Base-by-base conservation (phyloP, 169 alveolate species). In the Plasmodium adleri region DNA sequence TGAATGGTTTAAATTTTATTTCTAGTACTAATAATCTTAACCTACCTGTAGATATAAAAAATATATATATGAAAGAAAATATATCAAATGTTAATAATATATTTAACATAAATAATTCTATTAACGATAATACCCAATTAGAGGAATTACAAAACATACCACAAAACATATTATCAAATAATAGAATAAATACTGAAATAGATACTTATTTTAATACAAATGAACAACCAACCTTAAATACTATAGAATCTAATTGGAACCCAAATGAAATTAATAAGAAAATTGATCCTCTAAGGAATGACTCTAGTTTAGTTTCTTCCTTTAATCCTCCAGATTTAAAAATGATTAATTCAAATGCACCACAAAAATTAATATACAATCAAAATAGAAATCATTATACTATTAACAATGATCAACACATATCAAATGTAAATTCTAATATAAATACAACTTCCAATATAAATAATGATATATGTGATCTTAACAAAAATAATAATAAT, bases 301-400 rank as follows among this genome's bases (percentile, higher is more conserved):
- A 62, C 78, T n/a, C 68, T n/a, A 67, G 75, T 17, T 20, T 90
- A 70, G 80, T 83, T 76, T 72, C 90, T 43, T 59, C 93, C 20
- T 72, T 71, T 56, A 15, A 93, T 22, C 88, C 87, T 15, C 70
- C 94, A 62, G 74, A 73, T 85, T 8, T 66, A 63, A 78, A 68
- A 88, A 20, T 73, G 72, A 43, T 72, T 85, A 71, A 71, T 72
- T 13, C 95, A 15, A 49, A 76, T 66, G 49, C 72, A 70, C 68
- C 70, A 91, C 47, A 88, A 78, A 62, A 88, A 75, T 43, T 74
- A 43, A 5, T 68, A 12, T 58, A 17, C 22, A 68, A 28, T 49
- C 17, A 50, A 76, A 56, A 43, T 76, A 26, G 26, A 49, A 63
- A 63, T 3, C 22, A 12, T 10, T 68, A 39, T 39, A 24, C 50